Evolutionary conservation across 805 yeast species (phyloP).

Genomic region (Clavispora carvajalis): DNA sequence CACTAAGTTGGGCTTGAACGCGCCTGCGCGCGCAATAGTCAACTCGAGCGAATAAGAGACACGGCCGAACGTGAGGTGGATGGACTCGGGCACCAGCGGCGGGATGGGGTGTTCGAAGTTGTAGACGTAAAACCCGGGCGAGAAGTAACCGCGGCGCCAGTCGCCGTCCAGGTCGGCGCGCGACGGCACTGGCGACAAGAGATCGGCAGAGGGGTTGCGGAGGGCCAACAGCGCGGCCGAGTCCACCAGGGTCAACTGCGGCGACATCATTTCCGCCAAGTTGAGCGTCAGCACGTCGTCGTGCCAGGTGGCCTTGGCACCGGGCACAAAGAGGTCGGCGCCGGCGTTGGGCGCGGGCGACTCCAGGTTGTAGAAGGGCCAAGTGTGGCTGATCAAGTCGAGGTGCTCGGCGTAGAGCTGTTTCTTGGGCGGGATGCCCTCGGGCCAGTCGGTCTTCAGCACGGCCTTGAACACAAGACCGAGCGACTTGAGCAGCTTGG

Average conservation of each 20-base stretch:
- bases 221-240: constrained; percentile 12
- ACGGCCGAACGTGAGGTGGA: constrained; percentile 73
- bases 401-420: constrained; percentile 58
- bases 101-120: constrained; percentile 88
- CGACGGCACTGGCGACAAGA: constrained; percentile 20
- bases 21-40: constrained; percentile 67
- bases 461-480: constrained; percentile 58
- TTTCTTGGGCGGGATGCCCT: constrained; percentile 92
- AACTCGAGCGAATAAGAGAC: constrained; percentile 71
- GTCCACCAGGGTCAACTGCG: constrained; percentile 17
- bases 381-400: constrained; percentile 69
- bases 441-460: constrained; percentile 92
- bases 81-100: constrained; percentile 75
- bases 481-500: constrained; percentile 58
- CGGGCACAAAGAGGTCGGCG: constrained; percentile 38
- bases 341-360: constrained; percentile 32
- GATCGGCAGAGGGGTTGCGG: constrained; percentile 25
- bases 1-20: constrained; percentile 72
- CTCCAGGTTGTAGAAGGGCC: constrained; percentile 71
- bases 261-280: constrained; percentile 13
- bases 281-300: constrained; percentile 34
- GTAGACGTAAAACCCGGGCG: constrained; percentile 88
- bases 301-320: background rate
- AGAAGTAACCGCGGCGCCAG: constrained; percentile 37
- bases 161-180: constrained; percentile 18